Base-by-base conservation (phyloP, 768 basidiomycete genomes). In the Gelatoporia subvermispora region DNA sequence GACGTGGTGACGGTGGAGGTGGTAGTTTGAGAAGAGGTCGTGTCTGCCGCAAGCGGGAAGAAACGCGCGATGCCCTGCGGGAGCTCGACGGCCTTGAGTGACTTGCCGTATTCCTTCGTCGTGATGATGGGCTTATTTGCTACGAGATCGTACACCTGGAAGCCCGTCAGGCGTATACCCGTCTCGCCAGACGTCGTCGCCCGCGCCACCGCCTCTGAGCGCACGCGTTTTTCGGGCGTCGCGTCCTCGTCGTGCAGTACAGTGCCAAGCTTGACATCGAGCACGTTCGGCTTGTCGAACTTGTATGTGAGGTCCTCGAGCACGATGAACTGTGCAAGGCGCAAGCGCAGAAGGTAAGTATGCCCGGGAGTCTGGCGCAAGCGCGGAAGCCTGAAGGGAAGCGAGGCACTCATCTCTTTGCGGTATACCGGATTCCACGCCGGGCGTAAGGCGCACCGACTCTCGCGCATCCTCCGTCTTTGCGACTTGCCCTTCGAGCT, bases 251-350 rank as follows among this genome's bases (percentile, higher is more conserved):
- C 92, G 53, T 88, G 89, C n/a, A 98, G 75, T 1, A 86, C 72
- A 0, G 87, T 94, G 1, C 96, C 96, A 15, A 98, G 85, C 66
- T 98, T 99, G 62, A 93, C 75, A 63, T 99, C 95, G 23, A 97
- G 72, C 49, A 96, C 78, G 56, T 88, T 92, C 5, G 94, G 94
- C 62, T 82, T 85, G 31, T 67, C 57, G 71, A 93, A 97, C 1
- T 74, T 61, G 55, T 84, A 66, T 2, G 86, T 68, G 11, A 93
- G 69, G 64, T 99, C 97, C 68, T 94, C 85, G 3, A 99, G 68
- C 24, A 95, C 90, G 45, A 95, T 70, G 50, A 80, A 84, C 72
- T 93, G 82, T 59, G 47, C 35, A 50, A 20, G 22, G 21, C n/a
- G 36, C 49, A 20, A 37, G 21, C n/a, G 36, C 13, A 18, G 5